Conservation (phyloP, 2,329 filamentous ascomycete species). For the Neonectria faginata region DNA sequence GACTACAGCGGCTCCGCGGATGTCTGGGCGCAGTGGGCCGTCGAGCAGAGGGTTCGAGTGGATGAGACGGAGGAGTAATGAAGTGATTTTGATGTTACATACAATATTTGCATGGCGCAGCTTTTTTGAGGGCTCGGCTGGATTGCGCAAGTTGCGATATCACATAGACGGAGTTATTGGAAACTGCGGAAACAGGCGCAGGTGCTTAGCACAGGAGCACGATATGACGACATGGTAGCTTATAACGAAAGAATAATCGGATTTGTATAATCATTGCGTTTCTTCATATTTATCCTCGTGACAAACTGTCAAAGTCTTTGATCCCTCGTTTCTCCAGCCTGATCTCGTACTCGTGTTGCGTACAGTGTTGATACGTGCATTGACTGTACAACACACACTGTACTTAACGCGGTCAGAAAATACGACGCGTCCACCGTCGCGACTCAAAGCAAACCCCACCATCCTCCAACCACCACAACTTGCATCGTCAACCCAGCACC, state of each 20-base stretch:
- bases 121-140: slow-evolving; percentile 34
- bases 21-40: slow-evolving; percentile 48
- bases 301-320: not conserved
- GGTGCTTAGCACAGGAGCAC: slow-evolving; percentile 10
- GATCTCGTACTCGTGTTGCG: no score
- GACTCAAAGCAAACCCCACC: slow-evolving; percentile 27
- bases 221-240: slow-evolving; percentile 12
- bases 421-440: slow-evolving; percentile 38
- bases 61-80: slow-evolving; percentile 38
- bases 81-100: slow-evolving; percentile 22
- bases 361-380: not conserved
- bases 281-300: not conserved
- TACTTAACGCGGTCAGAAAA: slow-evolving; percentile 40
- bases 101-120: slow-evolving; percentile 26
- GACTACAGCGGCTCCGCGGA: slow-evolving; percentile 48
- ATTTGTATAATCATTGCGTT: not conserved
- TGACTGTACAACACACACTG: slow-evolving; percentile 19
- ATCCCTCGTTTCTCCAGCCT: no score
- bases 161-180: slow-evolving; percentile 18
- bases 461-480: slow-evolving; percentile 33
- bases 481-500: slow-evolving; percentile 25
- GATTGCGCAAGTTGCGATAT: slow-evolving; percentile 26
- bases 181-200: slow-evolving; percentile 9
- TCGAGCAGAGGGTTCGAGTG: slow-evolving; percentile 32
- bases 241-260: slow-evolving; percentile 14